Base-by-base conservation (phyloP, 1,284 basidiomycete genomes). In the Ganoderma boninense region DNA sequence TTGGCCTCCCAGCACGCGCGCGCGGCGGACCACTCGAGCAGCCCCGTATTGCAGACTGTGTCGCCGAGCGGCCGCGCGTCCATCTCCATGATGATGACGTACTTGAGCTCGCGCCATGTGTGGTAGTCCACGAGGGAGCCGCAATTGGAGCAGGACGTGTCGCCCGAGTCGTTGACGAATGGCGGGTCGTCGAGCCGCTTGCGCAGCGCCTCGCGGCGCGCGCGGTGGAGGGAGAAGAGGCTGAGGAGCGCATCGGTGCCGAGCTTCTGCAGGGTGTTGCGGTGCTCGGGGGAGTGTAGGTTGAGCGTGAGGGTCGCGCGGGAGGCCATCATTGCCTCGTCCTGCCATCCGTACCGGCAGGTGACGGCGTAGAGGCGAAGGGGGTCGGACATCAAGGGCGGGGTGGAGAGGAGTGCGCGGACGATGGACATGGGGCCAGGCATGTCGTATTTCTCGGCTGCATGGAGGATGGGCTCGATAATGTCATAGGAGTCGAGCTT, bases 381-480 rank as follows among this genome's bases (percentile, higher is more conserved):
- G 0, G 90, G 87, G 64, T 89, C 82, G 42, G 82, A 79, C 43
- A 86, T 78, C 62, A 90, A 82, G 0, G 84, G 78, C 0, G 85
- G 86, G 0, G 85, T 87, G 76, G 86, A 82, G 62, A 89, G 79
- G 13, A 87, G 82, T 32, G 87, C 84, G 40, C 88, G 87, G 57
- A 90, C 78, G 73, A 90, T 84, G 7, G 88, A 89, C 69, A 84
- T 80, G 0, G 90, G 88, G 0, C 89, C 90, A 0, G 87, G 85
- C 86, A 90, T 90, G 62, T 91, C 90, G 77, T 90, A 91, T 74
- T 90, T 91, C 73, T 92, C 90, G 0, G 89, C 86, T 0, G 89
- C 88, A 68, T 84, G 88, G 14, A 92, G 80, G 26, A 92, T 75
- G 4, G 84, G 80, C 67, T 90, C 89, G 69, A 91, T 78, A 43